Conservation (phyloP, 257 asterid species). For the Cordia subcordata region DNA sequence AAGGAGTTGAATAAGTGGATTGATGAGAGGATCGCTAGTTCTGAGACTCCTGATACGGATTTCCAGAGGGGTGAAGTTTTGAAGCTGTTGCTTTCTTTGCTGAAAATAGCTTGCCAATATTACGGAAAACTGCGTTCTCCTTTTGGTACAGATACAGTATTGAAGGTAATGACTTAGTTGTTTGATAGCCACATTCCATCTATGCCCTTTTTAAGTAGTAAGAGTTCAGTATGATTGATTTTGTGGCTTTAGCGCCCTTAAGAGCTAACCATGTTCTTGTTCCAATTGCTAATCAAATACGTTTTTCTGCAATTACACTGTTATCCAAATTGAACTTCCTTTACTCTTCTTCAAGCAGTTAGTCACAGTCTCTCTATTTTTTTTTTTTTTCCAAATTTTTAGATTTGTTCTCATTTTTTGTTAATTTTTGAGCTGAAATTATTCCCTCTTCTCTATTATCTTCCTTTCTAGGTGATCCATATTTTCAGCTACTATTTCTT, state of each 20-base stretch:
- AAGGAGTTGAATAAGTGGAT: slow-evolving; percentile 91
- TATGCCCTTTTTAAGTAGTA: not conserved
- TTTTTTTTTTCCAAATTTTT: too few species aligned
- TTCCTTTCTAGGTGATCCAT: too few species aligned
- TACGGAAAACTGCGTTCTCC: slow-evolving; percentile 94
- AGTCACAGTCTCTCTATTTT: too few species aligned
- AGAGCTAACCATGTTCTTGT: too few species aligned
- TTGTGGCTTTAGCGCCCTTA: not conserved
- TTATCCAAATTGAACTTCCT: too few species aligned
- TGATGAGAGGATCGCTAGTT: slow-evolving; percentile 67
- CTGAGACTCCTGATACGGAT: slow-evolving; percentile 41
- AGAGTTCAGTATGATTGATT: too few species aligned
- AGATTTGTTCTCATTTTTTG: not conserved
- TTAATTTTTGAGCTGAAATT: not conserved
- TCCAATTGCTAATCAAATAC: too few species aligned
- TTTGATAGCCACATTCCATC: not conserved
- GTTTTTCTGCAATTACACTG: too few species aligned
- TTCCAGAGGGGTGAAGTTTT: slow-evolving; percentile 56
- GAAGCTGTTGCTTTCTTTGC: slow-evolving; percentile 71
- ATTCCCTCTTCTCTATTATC: too few species aligned
- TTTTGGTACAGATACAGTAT: slow-evolving; percentile 59
- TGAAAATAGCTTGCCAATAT: slow-evolving; percentile 74
- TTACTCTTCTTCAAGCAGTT: too few species aligned
- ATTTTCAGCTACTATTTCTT: too few species aligned
- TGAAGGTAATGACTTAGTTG: slow-evolving; percentile 45